Conservation (phyloP, 805 yeast species). For the Yamadazyma akitaensis region DNA sequence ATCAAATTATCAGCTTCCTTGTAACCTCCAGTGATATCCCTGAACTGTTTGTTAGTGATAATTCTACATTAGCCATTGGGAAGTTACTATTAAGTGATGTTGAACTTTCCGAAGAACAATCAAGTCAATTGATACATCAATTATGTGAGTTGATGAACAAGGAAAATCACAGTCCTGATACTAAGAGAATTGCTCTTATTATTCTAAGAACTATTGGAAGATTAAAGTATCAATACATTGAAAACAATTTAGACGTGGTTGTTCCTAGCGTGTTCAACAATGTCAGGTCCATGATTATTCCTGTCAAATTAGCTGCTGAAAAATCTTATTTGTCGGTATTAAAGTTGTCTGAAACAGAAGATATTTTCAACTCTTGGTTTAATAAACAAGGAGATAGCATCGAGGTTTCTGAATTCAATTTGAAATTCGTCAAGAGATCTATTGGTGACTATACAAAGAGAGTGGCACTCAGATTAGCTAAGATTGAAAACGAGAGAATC, state of each 20-base stretch:
- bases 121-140: slow-evolving; percentile 44
- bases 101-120: slow-evolving; percentile 40
- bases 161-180: slow-evolving; percentile 61
- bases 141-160: slow-evolving; percentile 53
- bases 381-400: slow-evolving; percentile 33
- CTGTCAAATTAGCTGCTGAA: slow-evolving; percentile 92
- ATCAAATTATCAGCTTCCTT: slow-evolving; percentile 50
- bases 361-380: slow-evolving; percentile 66
- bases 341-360: slow-evolving; percentile 63
- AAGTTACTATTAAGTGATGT: slow-evolving; percentile 60
- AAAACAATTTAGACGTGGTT: slow-evolving; percentile 52
- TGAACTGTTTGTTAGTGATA: slow-evolving; percentile 60
- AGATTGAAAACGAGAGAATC: slow-evolving; percentile 81
- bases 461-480: slow-evolving; percentile 83
- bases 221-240: slow-evolving; percentile 48
- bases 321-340: slow-evolving; percentile 77
- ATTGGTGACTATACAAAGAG: slow-evolving; percentile 86
- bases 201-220: slow-evolving; percentile 73
- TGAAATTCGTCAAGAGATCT: slow-evolving; percentile 59
- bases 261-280: slow-evolving; percentile 77
- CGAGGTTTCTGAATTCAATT: slow-evolving; percentile 37
- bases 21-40: slow-evolving; percentile 40
- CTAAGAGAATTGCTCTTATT: slow-evolving; percentile 76
- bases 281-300: slow-evolving; percentile 84
- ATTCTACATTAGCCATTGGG: slow-evolving; percentile 77